A percentile compares a stretch with the other conserved stretches of the same genome.
Evolutionary conservation across 73 alveolate species (phyloP).

Genomic region (Paramecium pentaurelia): DNA sequence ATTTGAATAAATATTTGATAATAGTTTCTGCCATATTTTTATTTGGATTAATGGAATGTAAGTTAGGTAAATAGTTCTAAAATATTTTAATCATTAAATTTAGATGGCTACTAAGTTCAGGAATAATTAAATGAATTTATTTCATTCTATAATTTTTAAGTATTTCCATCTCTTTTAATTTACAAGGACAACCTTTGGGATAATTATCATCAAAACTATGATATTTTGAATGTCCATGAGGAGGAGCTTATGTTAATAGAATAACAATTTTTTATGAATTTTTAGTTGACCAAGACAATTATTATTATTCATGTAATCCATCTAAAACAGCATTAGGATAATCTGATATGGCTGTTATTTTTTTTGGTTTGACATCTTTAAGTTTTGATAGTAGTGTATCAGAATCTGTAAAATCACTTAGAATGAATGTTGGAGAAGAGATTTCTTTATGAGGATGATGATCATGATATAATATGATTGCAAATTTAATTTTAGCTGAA

Average conservation of each 20-base stretch:
- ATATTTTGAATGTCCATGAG: slow-evolving; percentile 71
- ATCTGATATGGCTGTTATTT: slow-evolving; percentile 36
- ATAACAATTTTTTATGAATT: slow-evolving; percentile 65
- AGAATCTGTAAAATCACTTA: background rate
- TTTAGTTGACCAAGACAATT: slow-evolving; percentile 77
- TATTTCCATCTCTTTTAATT: background rate
- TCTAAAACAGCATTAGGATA: slow-evolving; percentile 84
- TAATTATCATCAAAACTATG: slow-evolving; percentile 17
- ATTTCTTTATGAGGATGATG: background rate
- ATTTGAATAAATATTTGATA: background rate
- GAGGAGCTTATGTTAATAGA: slow-evolving; percentile 84
- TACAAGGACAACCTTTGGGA: slow-evolving; percentile 56
- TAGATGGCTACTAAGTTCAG: background rate
- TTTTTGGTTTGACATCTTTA: background rate
- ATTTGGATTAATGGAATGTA: background rate
- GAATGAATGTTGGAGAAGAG: background rate
- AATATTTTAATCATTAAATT: background rate
- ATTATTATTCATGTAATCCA: slow-evolving; percentile 73
- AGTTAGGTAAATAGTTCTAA: background rate
- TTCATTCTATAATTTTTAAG: background rate
- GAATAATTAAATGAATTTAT: background rate
- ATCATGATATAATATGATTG: background rate
- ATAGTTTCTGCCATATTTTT: background rate
- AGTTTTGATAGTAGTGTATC: background rate
- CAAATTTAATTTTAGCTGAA: background rate